Conservation (phyloP, 768 basidiomycete genomes). For the Tricholoma terreum region DNA sequence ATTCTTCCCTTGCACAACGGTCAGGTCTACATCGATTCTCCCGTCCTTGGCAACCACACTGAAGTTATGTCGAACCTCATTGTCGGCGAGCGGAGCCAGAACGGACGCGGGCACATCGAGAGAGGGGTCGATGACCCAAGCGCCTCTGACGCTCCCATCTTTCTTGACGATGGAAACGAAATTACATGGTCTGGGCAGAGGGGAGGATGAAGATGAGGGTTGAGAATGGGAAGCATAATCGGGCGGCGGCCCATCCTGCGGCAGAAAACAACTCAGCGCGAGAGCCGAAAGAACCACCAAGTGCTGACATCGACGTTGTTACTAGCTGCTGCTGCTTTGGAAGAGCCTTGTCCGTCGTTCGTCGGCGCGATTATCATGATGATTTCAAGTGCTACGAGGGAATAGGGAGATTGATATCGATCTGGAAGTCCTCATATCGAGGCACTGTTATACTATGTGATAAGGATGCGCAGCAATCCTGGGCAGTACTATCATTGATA, state of each 20-base stretch:
- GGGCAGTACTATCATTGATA: too few relatives aligned
- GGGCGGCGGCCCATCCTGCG: constrained; percentile 19
- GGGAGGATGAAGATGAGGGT: constrained; percentile 2
- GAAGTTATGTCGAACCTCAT: constrained; percentile 40
- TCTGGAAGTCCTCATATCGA: neutral
- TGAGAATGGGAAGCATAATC: constrained; percentile 12
- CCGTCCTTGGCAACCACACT: constrained; percentile 32
- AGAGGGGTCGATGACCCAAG: constrained; percentile 42
- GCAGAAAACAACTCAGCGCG: neutral
- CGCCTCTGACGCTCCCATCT: constrained; percentile 30
- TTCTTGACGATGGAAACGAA: constrained; percentile 26
- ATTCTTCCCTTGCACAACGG: constrained; percentile 24
- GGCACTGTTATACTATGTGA: too few relatives aligned
- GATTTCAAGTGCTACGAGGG: neutral
- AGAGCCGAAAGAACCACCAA: neutral
- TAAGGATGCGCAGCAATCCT: too few relatives aligned
- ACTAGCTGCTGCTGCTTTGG: neutral
- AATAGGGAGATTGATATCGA: neutral
- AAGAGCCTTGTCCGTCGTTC: neutral
- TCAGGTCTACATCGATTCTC: constrained; percentile 37
- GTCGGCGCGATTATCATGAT: constrained; percentile 1
- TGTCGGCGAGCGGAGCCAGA: constrained; percentile 34
- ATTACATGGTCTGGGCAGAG: constrained; percentile 30
- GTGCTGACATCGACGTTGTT: neutral
- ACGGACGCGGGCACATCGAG: constrained; percentile 37